Evolutionary conservation across 345 rosid genomes (phyloP), one percentile per base, ranked within the genome.

Genomic region (Xanthoceras sorbifolium): DNA sequence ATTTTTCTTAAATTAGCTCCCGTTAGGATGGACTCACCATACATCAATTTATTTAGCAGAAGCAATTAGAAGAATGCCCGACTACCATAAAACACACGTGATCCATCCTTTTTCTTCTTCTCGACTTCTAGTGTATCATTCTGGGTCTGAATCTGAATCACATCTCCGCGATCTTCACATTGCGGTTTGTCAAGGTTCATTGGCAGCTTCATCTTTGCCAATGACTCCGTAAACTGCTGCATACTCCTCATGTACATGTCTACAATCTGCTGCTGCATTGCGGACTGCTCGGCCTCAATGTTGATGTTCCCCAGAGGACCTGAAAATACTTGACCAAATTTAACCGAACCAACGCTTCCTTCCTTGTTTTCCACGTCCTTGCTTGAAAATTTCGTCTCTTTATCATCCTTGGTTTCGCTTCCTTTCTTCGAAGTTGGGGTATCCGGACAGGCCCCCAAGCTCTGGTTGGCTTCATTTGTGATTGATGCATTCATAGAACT

Each of bases 171-270:
- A n/a, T 82, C 84, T 67, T 83, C 87, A 5, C 54, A 62, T 69
- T 74, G 81, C 0, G 79, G 85, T 32, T 86, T 91, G 78, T 85
- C 92, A 7, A 89, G 86, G 79, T 95, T 90, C 92, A 93, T 89
- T 0, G 97, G 99, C 20, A 95, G 96, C 86, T 93, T 93, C 98
- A 95, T 93, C 44, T 95, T 89, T 4, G 94, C 93, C 71, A 95
- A 82, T 28, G 99, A 93, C 68, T 95, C 98, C 0, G 97, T 91
- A 26, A 91, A 93, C 72, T 93, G 97, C 12, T 93, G 95, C 97
- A 94, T 90, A 72, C 98, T 95, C 69, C 92, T 95, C 98, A 95
- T 95, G 86, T 95, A 95, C 96, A 95, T 90, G 77, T 93, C 98
- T 42, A 93, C 98, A 76, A 92, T 96, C 74, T 92, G 94, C 83